A percentile compares a stretch with the other conserved stretches of the same genome.
phyloP scores from a whole-genome alignment of 495 filamentous ascomycete species.

The Aspergillus baeticus region DNA sequence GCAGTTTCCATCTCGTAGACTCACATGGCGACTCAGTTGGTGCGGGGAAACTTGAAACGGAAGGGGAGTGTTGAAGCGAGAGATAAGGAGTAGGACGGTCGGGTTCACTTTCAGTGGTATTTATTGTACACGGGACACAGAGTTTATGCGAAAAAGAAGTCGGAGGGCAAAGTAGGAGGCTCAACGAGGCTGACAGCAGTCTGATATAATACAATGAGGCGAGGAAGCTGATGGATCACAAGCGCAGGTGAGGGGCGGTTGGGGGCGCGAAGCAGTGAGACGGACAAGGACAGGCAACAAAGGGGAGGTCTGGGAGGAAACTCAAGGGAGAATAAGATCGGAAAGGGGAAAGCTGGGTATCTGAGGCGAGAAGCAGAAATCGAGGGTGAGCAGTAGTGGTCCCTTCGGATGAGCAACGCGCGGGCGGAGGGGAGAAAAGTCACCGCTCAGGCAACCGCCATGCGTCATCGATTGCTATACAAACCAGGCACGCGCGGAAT shows the following conservation, averaged over 20 bases:
- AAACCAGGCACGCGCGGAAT: background rate
- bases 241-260: slow-evolving; percentile 3
- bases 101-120: background rate
- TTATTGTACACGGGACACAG: slow-evolving; percentile 1
- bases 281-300: slow-evolving; percentile 3
- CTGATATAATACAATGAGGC: slow-evolving; percentile 7
- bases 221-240: slow-evolving; percentile 4
- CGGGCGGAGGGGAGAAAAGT: slow-evolving; percentile 9
- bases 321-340: slow-evolving; percentile 2
- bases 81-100: background rate
- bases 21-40: slow-evolving; percentile 19
- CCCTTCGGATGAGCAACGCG: slow-evolving; percentile 16
- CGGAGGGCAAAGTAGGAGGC: background rate
- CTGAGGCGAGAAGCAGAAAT: background rate
- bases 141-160: background rate
- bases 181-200: background rate
- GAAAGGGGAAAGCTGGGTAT: slow-evolving; percentile 9
- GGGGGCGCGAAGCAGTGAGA: slow-evolving; percentile 4
- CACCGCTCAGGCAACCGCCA: slow-evolving; percentile 15
- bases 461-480: slow-evolving; percentile 11
- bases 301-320: slow-evolving; percentile 2
- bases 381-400: slow-evolving; percentile 9
- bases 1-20: background rate
- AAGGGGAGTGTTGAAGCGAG: background rate
- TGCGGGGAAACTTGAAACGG: slow-evolving; percentile 21